These are phyloP conservation scores for Xenoacremonium recifei DNA, from an alignment of 2,329 filamentous ascomycete genomes.

Conservation along the genomic window DNA sequence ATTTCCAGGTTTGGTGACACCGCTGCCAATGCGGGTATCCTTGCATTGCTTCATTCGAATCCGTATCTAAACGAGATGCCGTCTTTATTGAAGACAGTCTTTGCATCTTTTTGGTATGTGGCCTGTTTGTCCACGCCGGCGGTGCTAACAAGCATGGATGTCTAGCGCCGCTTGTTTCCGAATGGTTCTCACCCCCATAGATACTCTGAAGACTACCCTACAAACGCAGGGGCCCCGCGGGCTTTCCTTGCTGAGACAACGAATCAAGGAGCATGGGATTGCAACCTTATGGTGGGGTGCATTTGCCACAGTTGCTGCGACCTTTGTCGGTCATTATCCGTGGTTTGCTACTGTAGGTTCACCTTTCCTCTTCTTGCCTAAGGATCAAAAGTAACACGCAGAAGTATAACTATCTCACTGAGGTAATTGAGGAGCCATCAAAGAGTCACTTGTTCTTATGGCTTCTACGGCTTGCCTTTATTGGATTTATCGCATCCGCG, in stretches of 20 bases:
- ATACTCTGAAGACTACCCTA: conserved; percentile 50
- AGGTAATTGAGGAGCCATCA: conserved; percentile 37
- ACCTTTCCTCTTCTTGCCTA: too few relatives aligned
- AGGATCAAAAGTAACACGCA: too few relatives aligned
- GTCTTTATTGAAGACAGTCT: conserved; percentile 43
- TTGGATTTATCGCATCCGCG: conserved; percentile 41
- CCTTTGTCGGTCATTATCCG: conserved; percentile 48
- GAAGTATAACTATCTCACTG: conserved; percentile 45
- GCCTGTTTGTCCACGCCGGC: too few relatives aligned
- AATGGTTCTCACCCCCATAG: conserved; percentile 47
- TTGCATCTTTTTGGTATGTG: conserved; percentile 43
- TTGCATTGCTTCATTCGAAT: conserved; percentile 46
- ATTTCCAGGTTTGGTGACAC: conserved; percentile 47
- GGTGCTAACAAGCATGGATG: too few relatives aligned
- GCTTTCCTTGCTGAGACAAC: conserved; percentile 40
- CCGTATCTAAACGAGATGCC: conserved; percentile 42
- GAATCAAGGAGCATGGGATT: conserved; percentile 42
- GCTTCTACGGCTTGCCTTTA: conserved; percentile 39
- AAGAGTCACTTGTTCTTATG: conserved; percentile 39
- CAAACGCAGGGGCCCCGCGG: conserved; percentile 46
- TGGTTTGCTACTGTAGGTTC: conserved; percentile 46
- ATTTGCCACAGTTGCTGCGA: conserved; percentile 46
- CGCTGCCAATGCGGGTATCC: conserved; percentile 48
- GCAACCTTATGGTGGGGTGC: conserved; percentile 51
- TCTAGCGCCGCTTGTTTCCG: conserved; percentile 43